These are phyloP conservation scores for Zymoseptoria passerinii DNA, from an alignment of 2,329 filamentous ascomycete species.

Conservation along the genomic window DNA sequence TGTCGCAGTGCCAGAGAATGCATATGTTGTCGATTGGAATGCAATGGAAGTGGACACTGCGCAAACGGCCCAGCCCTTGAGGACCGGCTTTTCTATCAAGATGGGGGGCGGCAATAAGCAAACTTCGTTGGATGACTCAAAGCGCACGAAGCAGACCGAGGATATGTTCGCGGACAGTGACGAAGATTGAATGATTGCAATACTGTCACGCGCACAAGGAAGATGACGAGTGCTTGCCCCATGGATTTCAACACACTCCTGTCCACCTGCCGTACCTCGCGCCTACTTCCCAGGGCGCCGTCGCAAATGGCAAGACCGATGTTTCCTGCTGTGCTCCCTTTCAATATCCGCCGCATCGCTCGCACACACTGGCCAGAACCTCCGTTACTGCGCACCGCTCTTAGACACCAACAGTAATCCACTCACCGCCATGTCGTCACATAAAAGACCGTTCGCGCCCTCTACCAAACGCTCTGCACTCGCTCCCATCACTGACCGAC, in stretches of 20 bases:
- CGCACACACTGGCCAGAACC: too few species aligned
- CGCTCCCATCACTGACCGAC: neutral
- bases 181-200: constrained; percentile 30
- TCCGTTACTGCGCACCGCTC: too few species aligned
- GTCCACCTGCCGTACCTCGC: too few species aligned
- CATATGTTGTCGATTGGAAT: neutral
- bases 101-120: constrained; percentile 3
- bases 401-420: too few species aligned
- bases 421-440: neutral
- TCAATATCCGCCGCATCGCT: too few species aligned
- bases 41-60: neutral
- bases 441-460: neutral
- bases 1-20: neutral
- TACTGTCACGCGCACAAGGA: neutral
- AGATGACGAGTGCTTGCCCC: too few species aligned
- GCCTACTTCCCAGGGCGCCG: too few species aligned
- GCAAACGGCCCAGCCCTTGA: constrained; percentile 20
- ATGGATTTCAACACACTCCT: too few species aligned
- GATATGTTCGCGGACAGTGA: constrained; percentile 84
- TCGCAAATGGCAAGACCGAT: too few species aligned
- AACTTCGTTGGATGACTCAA: constrained; percentile 24
- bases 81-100: constrained; percentile 18
- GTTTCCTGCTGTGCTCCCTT: too few species aligned
- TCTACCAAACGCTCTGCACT: neutral
- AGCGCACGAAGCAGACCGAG: constrained; percentile 64